phyloP scores from a whole-genome alignment of 2,329 filamentous ascomycete species.

The Colletotrichum eleusines region DNA sequence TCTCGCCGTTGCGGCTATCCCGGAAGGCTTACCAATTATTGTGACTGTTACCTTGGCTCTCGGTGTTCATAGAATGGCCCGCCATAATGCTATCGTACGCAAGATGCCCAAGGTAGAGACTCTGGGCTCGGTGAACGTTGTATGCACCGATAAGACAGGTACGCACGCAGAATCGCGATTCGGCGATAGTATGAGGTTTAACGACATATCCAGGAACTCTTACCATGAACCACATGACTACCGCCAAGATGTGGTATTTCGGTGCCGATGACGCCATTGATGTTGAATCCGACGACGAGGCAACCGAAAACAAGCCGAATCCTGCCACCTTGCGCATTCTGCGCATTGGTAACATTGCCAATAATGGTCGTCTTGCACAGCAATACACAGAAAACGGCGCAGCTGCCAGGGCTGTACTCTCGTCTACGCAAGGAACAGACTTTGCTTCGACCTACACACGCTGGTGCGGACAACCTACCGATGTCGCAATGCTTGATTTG shows the following conservation, averaged over 20 bases:
- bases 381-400: slow-evolving; percentile 77
- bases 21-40: slow-evolving; percentile 96
- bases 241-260: slow-evolving; percentile 96
- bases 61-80: slow-evolving; percentile 96
- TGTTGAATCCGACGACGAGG: slow-evolving; percentile 67
- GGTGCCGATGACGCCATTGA: slow-evolving; percentile 69
- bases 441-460: slow-evolving; percentile 77
- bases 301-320: slow-evolving; percentile 70
- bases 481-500: slow-evolving; percentile 95
- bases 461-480: slow-evolving; percentile 97
- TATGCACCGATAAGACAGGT: slow-evolving; percentile 98
- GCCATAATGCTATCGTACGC: slow-evolving; percentile 92
- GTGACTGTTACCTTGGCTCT: slow-evolving; percentile 96
- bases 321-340: slow-evolving; percentile 83
- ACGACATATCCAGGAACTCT: slow-evolving; percentile 74
- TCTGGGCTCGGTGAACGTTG: slow-evolving; percentile 98
- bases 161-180: slow-evolving; percentile 42
- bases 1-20: slow-evolving; percentile 94
- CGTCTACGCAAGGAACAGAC: slow-evolving; percentile 80
- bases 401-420: slow-evolving; percentile 83
- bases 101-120: slow-evolving; percentile 98
- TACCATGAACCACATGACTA: slow-evolving; percentile 98
- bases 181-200: not conserved
- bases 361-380: slow-evolving; percentile 87
- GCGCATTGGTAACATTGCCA: slow-evolving; percentile 95